A percentile compares a stretch with the other conserved stretches of the same genome.
Evolutionary conservation across 2,329 filamentous ascomycete species (phyloP).

Genomic region (Colletotrichum echinochloae): DNA sequence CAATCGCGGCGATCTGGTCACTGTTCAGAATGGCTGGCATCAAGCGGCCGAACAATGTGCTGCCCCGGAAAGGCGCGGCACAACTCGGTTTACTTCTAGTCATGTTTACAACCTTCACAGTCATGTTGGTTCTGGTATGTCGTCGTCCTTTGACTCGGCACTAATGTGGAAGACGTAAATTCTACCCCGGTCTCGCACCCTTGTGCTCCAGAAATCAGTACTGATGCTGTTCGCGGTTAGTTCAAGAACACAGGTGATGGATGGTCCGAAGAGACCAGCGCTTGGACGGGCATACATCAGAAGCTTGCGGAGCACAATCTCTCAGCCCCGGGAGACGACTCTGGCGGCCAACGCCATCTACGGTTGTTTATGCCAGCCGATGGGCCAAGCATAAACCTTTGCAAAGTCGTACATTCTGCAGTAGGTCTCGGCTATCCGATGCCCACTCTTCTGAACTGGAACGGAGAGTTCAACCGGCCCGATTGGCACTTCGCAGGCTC

Average conservation of each 20-base stretch:
- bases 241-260: neutral
- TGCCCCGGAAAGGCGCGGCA: neutral
- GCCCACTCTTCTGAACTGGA: slow-evolving; percentile 52
- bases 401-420: slow-evolving; percentile 53
- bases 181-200: neutral
- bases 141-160: neutral
- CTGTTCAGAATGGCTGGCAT: neutral
- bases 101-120: neutral
- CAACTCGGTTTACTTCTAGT: neutral
- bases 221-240: neutral
- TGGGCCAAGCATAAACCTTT: slow-evolving; percentile 51
- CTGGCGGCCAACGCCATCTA: slow-evolving; percentile 43
- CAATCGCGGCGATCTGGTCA: neutral
- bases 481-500: slow-evolving; percentile 52
- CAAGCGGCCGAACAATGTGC: neutral
- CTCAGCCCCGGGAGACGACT: neutral
- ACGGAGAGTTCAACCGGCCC: slow-evolving; percentile 51
- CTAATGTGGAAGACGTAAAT: neutral
- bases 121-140: neutral
- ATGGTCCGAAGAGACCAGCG: neutral
- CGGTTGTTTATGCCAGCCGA: slow-evolving; percentile 53
- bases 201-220: neutral
- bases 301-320: neutral
- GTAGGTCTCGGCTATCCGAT: slow-evolving; percentile 53
- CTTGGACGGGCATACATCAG: neutral